Base-by-base conservation (phyloP, 345 rosid species). In the Crucihimalaya himalaica region DNA sequence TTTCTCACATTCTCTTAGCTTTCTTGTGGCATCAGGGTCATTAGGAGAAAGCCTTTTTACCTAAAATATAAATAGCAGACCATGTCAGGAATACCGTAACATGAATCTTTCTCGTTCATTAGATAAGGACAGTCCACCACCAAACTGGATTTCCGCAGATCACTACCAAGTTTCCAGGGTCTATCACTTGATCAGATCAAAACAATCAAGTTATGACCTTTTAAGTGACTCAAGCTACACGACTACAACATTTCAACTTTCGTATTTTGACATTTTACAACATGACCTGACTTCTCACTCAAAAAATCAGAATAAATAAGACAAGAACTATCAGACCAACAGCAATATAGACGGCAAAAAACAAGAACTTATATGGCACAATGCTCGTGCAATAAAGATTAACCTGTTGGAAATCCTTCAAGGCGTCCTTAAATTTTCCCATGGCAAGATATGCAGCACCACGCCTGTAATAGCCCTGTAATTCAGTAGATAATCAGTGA, bases 401-500 rank as follows among this genome's bases (percentile, higher is more conserved):
- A 40, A 78, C 98, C 96, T 91, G 99, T 70, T 89, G 99, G 79
- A 95, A 95, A 84, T 95, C 97, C 81, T 87, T 91, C 39, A 95
- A 80, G 27, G 99, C 99, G 18, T 95, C 99, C 81, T 86, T 95
- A 56, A 91, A 91, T 63, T 95, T 95, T 6, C 97, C 99, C 99
- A 91, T 88, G 66, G 97, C 95, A 71, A 95, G 97, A 83, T 84
- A 76, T 13, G 97, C 97, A 45, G 97, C 99, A 70, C 99, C 99
- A 8, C 99, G 89, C 77, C 99, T 83, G 77, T 91, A 95, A 73
- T 89, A 95, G 53, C 97, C 97, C 99, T 91, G 89, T 37, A 60
- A 65, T 60, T 37, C 60, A 67, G 28, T 45, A 46, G 56, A 72
- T 37, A 55, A 72, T 79, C 59, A 80, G 80, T 25, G 8, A 77